Evolutionary conservation across 148 eudicot genomes (phyloP), one percentile per base, ranked within the genome.

Genomic region (Silene latifolia): DNA sequence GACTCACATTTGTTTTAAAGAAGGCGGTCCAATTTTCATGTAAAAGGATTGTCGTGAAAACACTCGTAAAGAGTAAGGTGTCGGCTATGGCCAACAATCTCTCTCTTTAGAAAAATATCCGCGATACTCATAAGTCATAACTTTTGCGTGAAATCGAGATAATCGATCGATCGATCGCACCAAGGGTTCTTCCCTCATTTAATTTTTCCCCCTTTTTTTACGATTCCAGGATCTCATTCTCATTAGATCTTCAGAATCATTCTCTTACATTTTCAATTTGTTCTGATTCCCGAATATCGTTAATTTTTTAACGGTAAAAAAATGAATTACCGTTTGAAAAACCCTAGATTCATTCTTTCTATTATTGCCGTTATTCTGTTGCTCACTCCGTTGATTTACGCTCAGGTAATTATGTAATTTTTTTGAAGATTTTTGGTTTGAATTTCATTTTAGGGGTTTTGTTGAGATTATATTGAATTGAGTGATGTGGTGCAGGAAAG

Each of bases 321-420:
- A 71, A 71, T 47, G 21, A 80, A 80, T 54, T 79, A 17, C 18
- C 71, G 60, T 18, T 72, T 35, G 14, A 70, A 53, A 68, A 79
- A 76, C 78, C 85, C 80, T 72, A 73, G 80, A 82, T 72, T 11
- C 8, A 39, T 71, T 66, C 39, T 75, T 3, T 39, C 71, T 23
- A 11, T 67, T 20, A 19, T 67, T 7, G 20, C 67, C 19, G n/a
- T 70, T 4, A 17, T 39, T 61, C 63, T 79, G 77, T 27, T 82
- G 67, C 71, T 79, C 3, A 77, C 61, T 56, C 72, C 80, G 23
- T 65, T 70, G 13, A 72, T 73, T 42, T 79, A 67, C n/a, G 82
- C 85, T 69, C 85, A 82, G 85, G 85, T 82, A 73, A 51, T 75
- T 67, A 65, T 67, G 7, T n/a, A n/a, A n/a, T 71, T 14, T 12